Evolutionary conservation across 1,284 basidiomycete species (phyloP).

Genomic region (Violaceomyces palustris): DNA sequence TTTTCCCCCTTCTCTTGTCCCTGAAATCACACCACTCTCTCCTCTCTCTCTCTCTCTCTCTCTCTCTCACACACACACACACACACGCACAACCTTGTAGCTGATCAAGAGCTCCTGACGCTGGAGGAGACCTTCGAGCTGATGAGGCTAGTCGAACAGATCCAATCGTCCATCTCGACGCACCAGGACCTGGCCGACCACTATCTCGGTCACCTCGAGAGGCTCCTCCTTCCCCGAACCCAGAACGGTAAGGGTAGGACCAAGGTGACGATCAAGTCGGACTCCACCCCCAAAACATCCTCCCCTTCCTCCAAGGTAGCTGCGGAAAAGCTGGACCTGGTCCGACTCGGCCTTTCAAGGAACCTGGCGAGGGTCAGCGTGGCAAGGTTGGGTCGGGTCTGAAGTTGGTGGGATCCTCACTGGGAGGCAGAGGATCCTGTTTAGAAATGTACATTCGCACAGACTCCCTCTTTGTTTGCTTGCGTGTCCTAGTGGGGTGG

Average conservation of each 20-base stretch:
- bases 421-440: no score
- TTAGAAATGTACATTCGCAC: no score
- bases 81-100: no score
- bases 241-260: neutral
- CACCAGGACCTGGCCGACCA: constrained; percentile 32
- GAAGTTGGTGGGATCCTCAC: no score
- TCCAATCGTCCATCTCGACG: constrained; percentile 22
- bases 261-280: constrained; percentile 1
- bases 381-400: no score
- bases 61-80: no score
- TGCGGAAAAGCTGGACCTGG: constrained; percentile 28
- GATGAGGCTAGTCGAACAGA: constrained; percentile 41
- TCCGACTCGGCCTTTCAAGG: constrained; percentile 30
- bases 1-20: neutral
- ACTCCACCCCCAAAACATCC: neutral
- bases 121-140: constrained; percentile 41
- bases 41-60: neutral
- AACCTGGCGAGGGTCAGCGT: constrained; percentile 32
- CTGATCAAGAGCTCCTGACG: constrained; percentile 14
- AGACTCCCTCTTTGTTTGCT: no score
- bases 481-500: no score
- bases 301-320: constrained; percentile 8
- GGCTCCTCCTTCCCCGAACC: constrained; percentile 7
- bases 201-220: constrained; percentile 36
- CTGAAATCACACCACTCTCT: neutral